A percentile compares a stretch with the other conserved stretches of the same genome.
These are phyloP conservation scores for Candida anglica DNA, from an alignment of 805 yeast genomes.

Conservation along the genomic window DNA sequence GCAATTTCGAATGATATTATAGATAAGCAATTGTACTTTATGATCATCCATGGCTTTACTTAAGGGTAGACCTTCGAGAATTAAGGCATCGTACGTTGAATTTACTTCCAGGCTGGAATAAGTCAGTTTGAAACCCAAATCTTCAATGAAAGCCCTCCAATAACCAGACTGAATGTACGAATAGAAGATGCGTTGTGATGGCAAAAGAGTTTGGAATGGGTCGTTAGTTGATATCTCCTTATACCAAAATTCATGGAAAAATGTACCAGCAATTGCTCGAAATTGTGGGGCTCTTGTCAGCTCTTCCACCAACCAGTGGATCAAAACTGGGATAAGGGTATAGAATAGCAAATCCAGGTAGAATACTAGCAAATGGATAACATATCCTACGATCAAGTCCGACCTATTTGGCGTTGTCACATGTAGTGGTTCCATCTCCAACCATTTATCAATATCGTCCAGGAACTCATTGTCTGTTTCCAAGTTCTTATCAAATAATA, in stretches of 20 bases:
- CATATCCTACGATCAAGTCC: slow-evolving; percentile 29
- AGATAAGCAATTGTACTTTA: slow-evolving; percentile 7
- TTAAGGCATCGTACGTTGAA: slow-evolving; percentile 16
- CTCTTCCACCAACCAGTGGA: slow-evolving; percentile 36
- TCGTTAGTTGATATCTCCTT: too few species aligned
- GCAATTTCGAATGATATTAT: slow-evolving; percentile 6
- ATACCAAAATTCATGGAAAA: slow-evolving; percentile 24
- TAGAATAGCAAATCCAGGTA: slow-evolving; percentile 29
- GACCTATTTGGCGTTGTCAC: slow-evolving; percentile 16
- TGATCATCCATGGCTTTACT: slow-evolving; percentile 12
- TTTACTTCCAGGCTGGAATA: slow-evolving; percentile 7
- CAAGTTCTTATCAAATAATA: slow-evolving; percentile 15
- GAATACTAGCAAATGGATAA: slow-evolving; percentile 29
- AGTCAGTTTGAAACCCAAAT: too few species aligned
- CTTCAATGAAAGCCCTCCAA: slow-evolving; percentile 22
- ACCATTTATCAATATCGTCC: slow-evolving; percentile 36
- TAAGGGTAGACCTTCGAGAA: slow-evolving; percentile 18
- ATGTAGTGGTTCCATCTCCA: slow-evolving; percentile 26
- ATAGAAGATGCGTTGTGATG: background rate
- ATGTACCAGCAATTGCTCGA: slow-evolving; percentile 8
- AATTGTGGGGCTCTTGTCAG: slow-evolving; percentile 5
- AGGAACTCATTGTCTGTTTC: slow-evolving; percentile 12
- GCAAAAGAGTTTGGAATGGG: background rate
- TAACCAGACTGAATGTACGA: slow-evolving; percentile 14
- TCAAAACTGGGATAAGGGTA: slow-evolving; percentile 27